phyloP scores from a whole-genome alignment of 768 basidiomycete genomes.

The Leucogyrophana mollusca region DNA sequence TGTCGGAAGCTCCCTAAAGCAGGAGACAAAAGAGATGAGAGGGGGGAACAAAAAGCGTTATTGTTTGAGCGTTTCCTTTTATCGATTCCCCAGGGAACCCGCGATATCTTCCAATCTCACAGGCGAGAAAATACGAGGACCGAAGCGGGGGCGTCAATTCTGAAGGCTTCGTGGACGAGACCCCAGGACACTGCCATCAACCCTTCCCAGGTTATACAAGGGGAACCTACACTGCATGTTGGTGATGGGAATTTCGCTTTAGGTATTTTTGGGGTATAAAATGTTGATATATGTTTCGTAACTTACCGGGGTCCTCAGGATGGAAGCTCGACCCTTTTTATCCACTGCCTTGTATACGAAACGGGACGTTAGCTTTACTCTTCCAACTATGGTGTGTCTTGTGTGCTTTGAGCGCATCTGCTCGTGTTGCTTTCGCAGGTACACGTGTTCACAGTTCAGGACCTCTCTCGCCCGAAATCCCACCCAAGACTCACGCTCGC shows the following conservation, averaged over 20 bases:
- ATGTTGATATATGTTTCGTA: background rate
- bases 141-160: background rate
- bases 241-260: background rate
- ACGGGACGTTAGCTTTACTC: background rate
- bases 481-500: no score
- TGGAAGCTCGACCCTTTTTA: background rate
- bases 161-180: background rate
- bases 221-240: background rate
- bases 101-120: background rate
- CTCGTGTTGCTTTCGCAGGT: background rate
- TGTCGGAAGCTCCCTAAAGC: conserved; percentile 10
- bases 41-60: conserved; percentile 18
- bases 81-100: conserved; percentile 8
- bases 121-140: background rate
- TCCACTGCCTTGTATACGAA: background rate
- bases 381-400: background rate
- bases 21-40: conserved; percentile 19
- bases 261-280: background rate
- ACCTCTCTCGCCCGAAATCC: background rate
- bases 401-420: background rate
- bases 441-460: background rate
- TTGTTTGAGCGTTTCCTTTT: conserved; percentile 27
- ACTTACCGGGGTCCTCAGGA: background rate
- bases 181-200: background rate
- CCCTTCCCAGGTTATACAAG: background rate